These are phyloP conservation scores for Heliamphora pulchella DNA, from an alignment of 179 eudicot species.

Conservation along the genomic window DNA sequence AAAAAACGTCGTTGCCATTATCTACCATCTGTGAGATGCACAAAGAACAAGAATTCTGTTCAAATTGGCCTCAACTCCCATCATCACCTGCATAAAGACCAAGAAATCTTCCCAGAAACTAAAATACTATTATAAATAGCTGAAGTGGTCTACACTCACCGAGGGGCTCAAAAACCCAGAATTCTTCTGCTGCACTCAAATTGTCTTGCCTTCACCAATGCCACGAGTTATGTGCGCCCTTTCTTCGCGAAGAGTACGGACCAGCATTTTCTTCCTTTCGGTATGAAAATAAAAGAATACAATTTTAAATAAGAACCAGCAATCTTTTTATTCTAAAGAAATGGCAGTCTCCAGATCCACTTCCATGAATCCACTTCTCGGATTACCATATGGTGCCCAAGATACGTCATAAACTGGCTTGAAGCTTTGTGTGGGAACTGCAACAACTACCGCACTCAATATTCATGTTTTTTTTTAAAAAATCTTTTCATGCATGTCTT, in stretches of 20 bases:
- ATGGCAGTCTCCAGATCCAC: not conserved
- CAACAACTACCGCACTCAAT: not conserved
- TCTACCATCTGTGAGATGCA: not conserved
- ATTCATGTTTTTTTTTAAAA: too few relatives aligned
- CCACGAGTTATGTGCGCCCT: not conserved
- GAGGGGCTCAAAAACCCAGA: not conserved
- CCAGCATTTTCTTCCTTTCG: not conserved
- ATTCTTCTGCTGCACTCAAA: not conserved
- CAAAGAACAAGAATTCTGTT: not conserved
- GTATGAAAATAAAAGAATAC: not conserved
- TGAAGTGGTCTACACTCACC: not conserved
- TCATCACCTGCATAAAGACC: not conserved
- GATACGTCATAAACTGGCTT: not conserved
- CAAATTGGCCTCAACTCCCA: not conserved
- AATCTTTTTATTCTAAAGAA: not conserved
- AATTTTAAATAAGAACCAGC: not conserved
- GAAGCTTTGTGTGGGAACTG: not conserved
- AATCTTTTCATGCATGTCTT: constrained; percentile 17
- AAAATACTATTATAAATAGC: not conserved
- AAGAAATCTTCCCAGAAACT: not conserved
- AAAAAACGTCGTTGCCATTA: not conserved
- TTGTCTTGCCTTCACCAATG: not conserved
- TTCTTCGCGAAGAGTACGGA: not conserved
- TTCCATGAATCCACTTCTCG: not conserved
- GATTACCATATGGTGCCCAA: not conserved